A percentile compares a stretch with the other conserved stretches of the same genome.
These are phyloP conservation scores for Bruguiera parviflora DNA, from an alignment of 345 rosid species.

Conservation along the genomic window DNA sequence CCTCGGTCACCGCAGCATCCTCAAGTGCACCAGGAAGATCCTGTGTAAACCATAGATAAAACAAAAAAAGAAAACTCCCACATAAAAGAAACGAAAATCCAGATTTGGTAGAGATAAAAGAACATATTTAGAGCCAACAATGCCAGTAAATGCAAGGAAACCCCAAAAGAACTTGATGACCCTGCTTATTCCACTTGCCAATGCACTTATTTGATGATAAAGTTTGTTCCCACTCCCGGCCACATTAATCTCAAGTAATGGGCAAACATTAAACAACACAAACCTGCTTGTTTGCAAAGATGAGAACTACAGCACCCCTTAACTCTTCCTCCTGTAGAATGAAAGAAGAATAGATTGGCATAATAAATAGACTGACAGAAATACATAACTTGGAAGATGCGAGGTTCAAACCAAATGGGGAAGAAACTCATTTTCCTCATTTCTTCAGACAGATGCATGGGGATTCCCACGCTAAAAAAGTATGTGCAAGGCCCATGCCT, in stretches of 20 bases:
- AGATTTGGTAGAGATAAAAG: neutral
- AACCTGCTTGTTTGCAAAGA: constrained; percentile 62
- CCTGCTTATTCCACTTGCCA: neutral
- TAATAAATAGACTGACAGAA: neutral
- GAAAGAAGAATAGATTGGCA: neutral
- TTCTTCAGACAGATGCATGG: no score
- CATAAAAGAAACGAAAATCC: constrained; percentile 1
- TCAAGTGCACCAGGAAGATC: constrained; percentile 25
- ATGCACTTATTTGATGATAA: neutral
- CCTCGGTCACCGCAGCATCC: constrained; percentile 27
- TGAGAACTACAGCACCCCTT: constrained; percentile 50
- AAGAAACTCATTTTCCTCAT: no score
- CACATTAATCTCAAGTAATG: neutral
- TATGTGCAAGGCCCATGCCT: no score
- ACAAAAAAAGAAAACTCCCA: neutral
- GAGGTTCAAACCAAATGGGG: no score
- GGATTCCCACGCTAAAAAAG: no score
- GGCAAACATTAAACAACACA: neutral
- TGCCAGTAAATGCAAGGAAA: neutral
- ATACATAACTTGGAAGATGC: neutral
- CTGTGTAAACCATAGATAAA: neutral
- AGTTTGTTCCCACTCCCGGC: neutral
- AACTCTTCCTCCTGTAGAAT: constrained; percentile 47
- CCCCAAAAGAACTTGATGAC: neutral
- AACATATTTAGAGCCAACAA: neutral